Evolutionary conservation across 2,329 filamentous ascomycete species (phyloP).

Genomic region (Microcyclospora pomicola): DNA sequence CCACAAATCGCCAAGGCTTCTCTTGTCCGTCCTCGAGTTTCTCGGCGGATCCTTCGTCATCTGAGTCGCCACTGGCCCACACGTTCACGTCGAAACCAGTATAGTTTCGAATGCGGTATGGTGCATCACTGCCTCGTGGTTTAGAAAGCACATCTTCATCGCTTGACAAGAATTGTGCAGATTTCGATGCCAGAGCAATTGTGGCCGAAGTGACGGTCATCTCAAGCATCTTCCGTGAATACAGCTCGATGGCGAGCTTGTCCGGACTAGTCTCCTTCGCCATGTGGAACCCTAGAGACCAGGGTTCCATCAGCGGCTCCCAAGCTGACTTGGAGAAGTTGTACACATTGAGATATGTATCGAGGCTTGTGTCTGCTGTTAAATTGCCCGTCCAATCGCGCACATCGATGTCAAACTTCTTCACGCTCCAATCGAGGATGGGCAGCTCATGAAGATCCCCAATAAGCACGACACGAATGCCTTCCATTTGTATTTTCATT

Average conservation of each 20-base stretch:
- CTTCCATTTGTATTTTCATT: slow-evolving; percentile 72
- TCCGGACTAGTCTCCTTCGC: slow-evolving; percentile 64
- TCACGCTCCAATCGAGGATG: slow-evolving; percentile 84
- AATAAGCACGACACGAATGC: slow-evolving; percentile 83
- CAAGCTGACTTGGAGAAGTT: slow-evolving; percentile 98
- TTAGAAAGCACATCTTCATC: slow-evolving; percentile 90
- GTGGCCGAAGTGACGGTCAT: slow-evolving; percentile 85
- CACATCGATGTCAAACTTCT: slow-evolving; percentile 71
- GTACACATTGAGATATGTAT: slow-evolving; percentile 92
- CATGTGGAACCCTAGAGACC: slow-evolving; percentile 86
- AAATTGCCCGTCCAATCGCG: slow-evolving; percentile 84
- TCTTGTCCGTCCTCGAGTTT: slow-evolving; percentile 82
- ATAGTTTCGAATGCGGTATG: slow-evolving; percentile 87
- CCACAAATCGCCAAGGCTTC: slow-evolving; percentile 89
- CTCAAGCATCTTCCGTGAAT: slow-evolving; percentile 82
- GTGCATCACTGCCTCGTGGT: slow-evolving; percentile 77
- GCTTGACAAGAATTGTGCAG: slow-evolving; percentile 73
- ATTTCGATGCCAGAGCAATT: slow-evolving; percentile 86
- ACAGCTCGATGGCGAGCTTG: slow-evolving; percentile 66
- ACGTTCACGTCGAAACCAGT: slow-evolving; percentile 84
- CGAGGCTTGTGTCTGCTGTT: slow-evolving; percentile 76
- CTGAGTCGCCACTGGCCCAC: slow-evolving; percentile 63
- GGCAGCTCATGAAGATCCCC: slow-evolving; percentile 92
- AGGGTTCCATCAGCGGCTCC: slow-evolving; percentile 93
- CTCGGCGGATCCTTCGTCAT: slow-evolving; percentile 55